Base-by-base conservation (phyloP, 1,139 yeast species). In the Pichia sp. region DNA sequence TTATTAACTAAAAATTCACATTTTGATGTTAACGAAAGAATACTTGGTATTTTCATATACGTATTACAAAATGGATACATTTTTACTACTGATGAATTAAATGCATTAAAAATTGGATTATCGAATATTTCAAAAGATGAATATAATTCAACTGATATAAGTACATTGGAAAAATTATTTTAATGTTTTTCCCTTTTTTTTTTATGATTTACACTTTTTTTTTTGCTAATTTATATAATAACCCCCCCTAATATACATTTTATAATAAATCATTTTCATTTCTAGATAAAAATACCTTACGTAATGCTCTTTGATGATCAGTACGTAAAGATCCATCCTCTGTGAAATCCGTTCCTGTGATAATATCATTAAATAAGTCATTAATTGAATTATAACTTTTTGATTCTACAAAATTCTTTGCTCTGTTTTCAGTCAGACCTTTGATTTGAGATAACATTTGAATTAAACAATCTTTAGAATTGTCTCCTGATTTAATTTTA, bases 11-110 rank as follows among this genome's bases (percentile, higher is more conserved):
- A 39, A 29, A 77, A 75, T 41, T 66, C 73, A 1, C 75, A 77
- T 54, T 59, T 76, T 18, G 77, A 78, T 27, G 70, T 83, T 42
- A 70, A 79, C 34, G 94, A 86, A 57, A 81, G 82, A 65, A 72
- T 79, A 0, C 66, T 85, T 53, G 75, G 75, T 52, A 70, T 83
- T 35, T 59, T 85, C 27, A 63, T 74, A 1, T 75, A 75, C 40
- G 69, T 85, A 55, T 66, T 75, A 32, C 58, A 69, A 8, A 67
- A 71, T 45, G 74, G 76, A 5, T 74, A 71, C 59, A 59, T 68
- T 48, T 84, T 84, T 56, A 67, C 69, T 28, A 66, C 66, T 0
- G 67, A 60, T 1, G 92, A 86, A 58, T 52, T 33, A 4, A n/a
- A 7, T 2, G 5, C 29, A 1, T 33, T 73, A 40, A 58, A 58